Percentiles rank a stretch among this genome's conserved stretches.
Conservation (phyloP, 495 filamentous ascomycete genomes). For the Lophiostoma macrostomum region DNA sequence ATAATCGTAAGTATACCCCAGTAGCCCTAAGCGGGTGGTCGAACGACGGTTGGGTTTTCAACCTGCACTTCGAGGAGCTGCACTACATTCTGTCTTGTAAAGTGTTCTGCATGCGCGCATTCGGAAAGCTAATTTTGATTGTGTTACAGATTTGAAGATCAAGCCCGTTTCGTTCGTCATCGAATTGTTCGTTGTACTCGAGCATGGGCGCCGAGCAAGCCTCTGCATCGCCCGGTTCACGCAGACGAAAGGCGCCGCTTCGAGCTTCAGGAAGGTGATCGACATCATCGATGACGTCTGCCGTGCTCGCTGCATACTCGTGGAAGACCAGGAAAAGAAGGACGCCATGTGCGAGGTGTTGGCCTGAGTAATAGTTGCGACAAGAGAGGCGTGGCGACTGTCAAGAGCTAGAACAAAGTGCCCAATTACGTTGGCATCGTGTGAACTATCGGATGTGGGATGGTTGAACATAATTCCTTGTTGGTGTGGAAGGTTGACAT, state of each 20-base stretch:
- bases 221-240: slow-evolving; percentile 80
- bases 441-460: neutral
- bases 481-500: too few species aligned
- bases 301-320: slow-evolving; percentile 56
- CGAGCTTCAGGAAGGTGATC: slow-evolving; percentile 79
- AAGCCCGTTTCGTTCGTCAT: slow-evolving; percentile 75
- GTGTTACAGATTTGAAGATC: slow-evolving; percentile 60
- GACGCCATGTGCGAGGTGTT: slow-evolving; percentile 58
- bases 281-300: slow-evolving; percentile 65
- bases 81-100: neutral
- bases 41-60: slow-evolving; percentile 2
- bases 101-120: neutral
- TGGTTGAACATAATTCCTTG: neutral
- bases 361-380: slow-evolving; percentile 1
- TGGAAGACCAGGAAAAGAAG: slow-evolving; percentile 64
- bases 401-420: too few species aligned
- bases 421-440: neutral
- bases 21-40: slow-evolving; percentile 5
- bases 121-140: neutral
- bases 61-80: slow-evolving; percentile 5
- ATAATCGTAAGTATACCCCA: slow-evolving; percentile 64
- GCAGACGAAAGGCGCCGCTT: slow-evolving; percentile 82
- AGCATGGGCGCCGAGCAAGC: slow-evolving; percentile 57
- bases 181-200: slow-evolving; percentile 80
- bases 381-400: too few species aligned